Evolutionary conservation across 768 basidiomycete genomes (phyloP), one percentile per base, ranked within the genome.

Genomic region (Imleria badia): DNA sequence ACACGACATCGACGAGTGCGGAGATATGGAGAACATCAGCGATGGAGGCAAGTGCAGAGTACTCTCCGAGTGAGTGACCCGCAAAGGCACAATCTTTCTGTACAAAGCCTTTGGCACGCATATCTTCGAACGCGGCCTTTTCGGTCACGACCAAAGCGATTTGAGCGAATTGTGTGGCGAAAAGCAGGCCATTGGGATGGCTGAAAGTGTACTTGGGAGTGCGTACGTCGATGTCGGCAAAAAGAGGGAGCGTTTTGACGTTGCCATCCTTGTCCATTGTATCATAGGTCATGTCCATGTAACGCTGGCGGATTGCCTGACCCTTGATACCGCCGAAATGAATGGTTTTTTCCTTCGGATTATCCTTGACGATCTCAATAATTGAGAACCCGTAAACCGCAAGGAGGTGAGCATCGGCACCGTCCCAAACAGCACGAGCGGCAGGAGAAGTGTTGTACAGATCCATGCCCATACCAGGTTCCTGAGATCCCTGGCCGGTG

Each of bases 291-390:
- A 99, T 97, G 62, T 95, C 94, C 93, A 98, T 98, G 76, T 99
- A 99, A n/a, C 97, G 86, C 65, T 95, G 91, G 29, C 97, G 91
- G 60, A 98, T 98, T 3, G 87, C 95, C 70, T 98, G 96, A 38
- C 97, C 97, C 76, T 98, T 98, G 73, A 98, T 91, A 69, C 97
- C 97, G 78, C 97, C 97, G 61, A 99, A 99, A 73, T 99, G 96
- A 62, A 99, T 88, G 0, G 94, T 99, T 79, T 98, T 94, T 73
- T 91, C 86, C 80, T 94, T 97, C 19, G 96, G 95, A 71, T 98
- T 98, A 71, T 95, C 89, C 76, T 95, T 96, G 73, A 99, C 96
- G 62, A 99, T 97, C 70, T 99, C 95, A 65, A 98, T 78, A 69
- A 99, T 98, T 6, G 96, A 98, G 79, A 99, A 99, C 42, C 97